phyloP scores from a whole-genome alignment of 306 rosid genomes.

The Lithocarpus polystachyus region DNA sequence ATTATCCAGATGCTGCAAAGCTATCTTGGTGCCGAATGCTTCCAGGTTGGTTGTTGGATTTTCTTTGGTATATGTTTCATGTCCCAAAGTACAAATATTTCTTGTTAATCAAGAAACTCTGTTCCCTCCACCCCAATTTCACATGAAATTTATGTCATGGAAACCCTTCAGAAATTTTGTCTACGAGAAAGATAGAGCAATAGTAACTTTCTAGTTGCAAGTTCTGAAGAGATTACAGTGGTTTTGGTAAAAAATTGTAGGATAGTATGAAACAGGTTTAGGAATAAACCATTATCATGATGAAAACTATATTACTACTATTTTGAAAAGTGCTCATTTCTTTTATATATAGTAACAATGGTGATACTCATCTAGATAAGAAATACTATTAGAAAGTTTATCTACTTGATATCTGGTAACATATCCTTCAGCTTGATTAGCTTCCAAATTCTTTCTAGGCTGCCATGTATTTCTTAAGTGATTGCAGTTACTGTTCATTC shows the following conservation, averaged over 20 bases:
- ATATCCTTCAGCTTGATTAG: not conserved
- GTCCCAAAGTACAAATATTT: not conserved
- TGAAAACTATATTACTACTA: not conserved
- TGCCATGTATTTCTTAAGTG: not conserved
- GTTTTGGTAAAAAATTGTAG: not conserved
- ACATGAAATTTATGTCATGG: not conserved
- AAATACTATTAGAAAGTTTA: not conserved
- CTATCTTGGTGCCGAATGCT: conserved; percentile 82
- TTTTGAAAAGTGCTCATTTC: not conserved
- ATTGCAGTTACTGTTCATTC: not conserved
- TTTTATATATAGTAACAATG: not conserved
- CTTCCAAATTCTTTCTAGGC: not conserved
- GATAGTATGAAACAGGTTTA: not conserved
- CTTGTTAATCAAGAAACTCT: not conserved
- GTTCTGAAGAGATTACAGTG: not conserved
- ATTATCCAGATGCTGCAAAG: conserved; percentile 93
- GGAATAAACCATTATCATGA: not conserved
- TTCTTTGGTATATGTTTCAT: not conserved
- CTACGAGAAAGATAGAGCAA: not conserved
- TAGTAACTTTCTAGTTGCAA: not conserved
- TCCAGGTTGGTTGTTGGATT: conserved; percentile 63
- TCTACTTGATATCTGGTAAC: not conserved
- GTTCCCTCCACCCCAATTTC: not conserved
- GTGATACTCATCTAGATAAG: not conserved
- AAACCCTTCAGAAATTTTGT: not conserved